Conservation (phyloP, 2,329 filamentous ascomycete genomes). For the Xylariomycetidae sp. region DNA sequence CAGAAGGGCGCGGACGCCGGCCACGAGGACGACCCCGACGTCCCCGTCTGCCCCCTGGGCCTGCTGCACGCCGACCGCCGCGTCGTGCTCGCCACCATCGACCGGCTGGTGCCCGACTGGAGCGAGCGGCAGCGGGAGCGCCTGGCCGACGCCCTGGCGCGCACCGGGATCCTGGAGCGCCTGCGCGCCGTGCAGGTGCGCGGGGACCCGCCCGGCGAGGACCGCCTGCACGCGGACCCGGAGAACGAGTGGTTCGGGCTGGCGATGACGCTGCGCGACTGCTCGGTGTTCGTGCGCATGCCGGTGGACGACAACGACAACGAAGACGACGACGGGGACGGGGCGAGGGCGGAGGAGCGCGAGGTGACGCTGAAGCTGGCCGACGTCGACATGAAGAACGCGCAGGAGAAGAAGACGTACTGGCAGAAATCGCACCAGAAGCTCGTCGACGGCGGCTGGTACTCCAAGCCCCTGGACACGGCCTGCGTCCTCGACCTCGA, state of each 20-base stretch:
- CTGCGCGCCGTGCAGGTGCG: constrained; percentile 29
- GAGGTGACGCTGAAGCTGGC: constrained; percentile 56
- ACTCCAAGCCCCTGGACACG: constrained; percentile 33
- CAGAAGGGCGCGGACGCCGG: constrained; percentile 28
- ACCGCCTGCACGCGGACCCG: constrained; percentile 30
- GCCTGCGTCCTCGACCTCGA: constrained; percentile 19
- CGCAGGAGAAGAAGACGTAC: constrained; percentile 57
- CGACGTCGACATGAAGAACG: constrained; percentile 73
- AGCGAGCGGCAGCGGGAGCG: constrained; percentile 25
- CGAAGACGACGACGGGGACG: neutral
- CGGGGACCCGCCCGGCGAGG: constrained; percentile 37
- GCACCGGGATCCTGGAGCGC: constrained; percentile 31
- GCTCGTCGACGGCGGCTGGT: constrained; percentile 64
- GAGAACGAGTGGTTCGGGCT: constrained; percentile 47
- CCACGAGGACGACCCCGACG: neutral
- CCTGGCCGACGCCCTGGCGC: constrained; percentile 32
- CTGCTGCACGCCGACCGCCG: constrained; percentile 47
- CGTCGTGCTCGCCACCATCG: constrained; percentile 36
- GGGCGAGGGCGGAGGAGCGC: neutral
- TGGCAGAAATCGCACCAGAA: constrained; percentile 60
- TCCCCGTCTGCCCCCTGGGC: constrained; percentile 58
- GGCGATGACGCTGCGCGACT: constrained; percentile 78
- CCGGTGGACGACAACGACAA: constrained; percentile 21
- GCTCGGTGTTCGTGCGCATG: constrained; percentile 66
- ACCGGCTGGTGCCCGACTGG: constrained; percentile 27